Base-by-base conservation (phyloP, 2,329 filamentous ascomycete genomes). In the Beauveria pseudobassiana region DNA sequence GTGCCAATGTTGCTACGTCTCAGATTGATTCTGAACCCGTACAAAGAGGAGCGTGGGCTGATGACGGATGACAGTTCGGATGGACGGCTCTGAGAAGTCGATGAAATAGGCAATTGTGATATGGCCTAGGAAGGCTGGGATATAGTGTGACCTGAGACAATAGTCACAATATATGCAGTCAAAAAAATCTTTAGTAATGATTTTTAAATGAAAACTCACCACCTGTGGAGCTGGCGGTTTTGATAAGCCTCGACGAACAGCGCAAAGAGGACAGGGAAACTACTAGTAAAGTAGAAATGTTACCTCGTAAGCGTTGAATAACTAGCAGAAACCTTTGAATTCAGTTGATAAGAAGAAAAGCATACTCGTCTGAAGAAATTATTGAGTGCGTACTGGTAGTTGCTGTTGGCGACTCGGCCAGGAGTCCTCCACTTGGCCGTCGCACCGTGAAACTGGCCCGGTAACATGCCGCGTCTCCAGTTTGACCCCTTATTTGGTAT, bases 401-500 rank as follows among this genome's bases (percentile, higher is more conserved):
- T 12, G 48, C 48, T 3, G 16, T 18, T 18, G 48, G 16, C 48
- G 24, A 50, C 24, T 10, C 16, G 20, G 46, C 46, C 22, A 50
- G 45, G 51, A n/a, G 38, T 12, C 40, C 38, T 45, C 52, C 52
- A 55, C 43, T 42, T 40, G 28, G 45, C 30, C 43, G 58, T 61
- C 58, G 50, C 58, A 61, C 38, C 50, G 53, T 61, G 58, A 61
- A 61, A 61, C 58, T 38, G 40, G 58, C 42, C 58, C 50, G 54
- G 49, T 20, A 51, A 54, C 58, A 49, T 51, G 50, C 24, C 58
- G 48, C 58, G 50, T 61, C 58, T 61, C 58, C 50, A 54, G 49
- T 38, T 20, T 16, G 26, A 42, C 58, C 58, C 34, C 34, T 38
- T 34, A 34, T 14, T 34, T 3, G 30, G 10, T 34, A 34, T 34